Evolutionary conservation across 768 basidiomycete genomes (phyloP), one percentile per base, ranked within the genome.

Genomic region (Kwoniella heveanensis): DNA sequence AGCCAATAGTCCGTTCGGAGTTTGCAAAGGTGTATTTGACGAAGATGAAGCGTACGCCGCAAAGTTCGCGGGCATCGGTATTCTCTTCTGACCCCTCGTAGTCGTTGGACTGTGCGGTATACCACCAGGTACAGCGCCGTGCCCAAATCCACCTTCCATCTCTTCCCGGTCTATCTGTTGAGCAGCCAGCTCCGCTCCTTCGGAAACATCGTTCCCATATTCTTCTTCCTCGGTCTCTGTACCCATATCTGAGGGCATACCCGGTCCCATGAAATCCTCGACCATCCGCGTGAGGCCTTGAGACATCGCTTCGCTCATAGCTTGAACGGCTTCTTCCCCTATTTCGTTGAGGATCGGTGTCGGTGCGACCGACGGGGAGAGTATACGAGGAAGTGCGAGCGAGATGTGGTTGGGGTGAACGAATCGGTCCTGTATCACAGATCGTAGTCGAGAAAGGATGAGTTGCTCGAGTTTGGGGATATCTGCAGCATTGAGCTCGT

Each of bases 401-500:
- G 73, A 65, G 48, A 77, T 63, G 54, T 74, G 73, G 47, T 69
- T 64, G 5, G 76, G 76, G 56, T 77, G 63, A 82, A 82, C 81
- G 32, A 82, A 68, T 10, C 76, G 72, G 49, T 82, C 80, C 54
- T 78, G 79, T 7, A 83, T 77, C 21, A 86, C 83, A 51, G 85
- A 85, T 44, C 90, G 84, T 0, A 96, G 85, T 79, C 95, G 90
- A 68, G 88, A 86, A 67, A 90, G 85, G 54, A 99, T 91, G 54
- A 99, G 84, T 77, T 99, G 94, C 70, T 98, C 94, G 17, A 98
- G 83, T 80, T 99, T 99, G 25, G 96, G 95, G 0, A 99, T 90
- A 74, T 99, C 93, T 64, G 21, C 17, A 47, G 13, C 19, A 1
- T 22, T 2, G 12, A 21, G 36, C 5, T 5, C 15, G 10, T 24